Evolutionary conservation across 345 rosid species (phyloP), one percentile per base, ranked within the genome.

Genomic region (Heritiera littoralis): DNA sequence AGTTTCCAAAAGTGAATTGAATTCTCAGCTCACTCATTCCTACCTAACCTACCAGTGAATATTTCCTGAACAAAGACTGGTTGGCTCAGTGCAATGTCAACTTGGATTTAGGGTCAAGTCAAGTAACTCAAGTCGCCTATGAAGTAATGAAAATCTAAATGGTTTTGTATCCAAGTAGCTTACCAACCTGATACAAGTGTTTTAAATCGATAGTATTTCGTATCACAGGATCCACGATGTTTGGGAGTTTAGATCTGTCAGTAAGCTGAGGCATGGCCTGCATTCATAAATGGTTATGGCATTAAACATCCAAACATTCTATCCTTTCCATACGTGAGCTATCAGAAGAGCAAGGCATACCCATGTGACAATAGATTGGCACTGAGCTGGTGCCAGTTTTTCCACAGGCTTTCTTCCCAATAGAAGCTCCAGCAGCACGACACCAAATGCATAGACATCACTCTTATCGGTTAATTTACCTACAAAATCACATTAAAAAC

Each of bases 231-330:
- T 96, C 98, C 86, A 96, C 79, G 0, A 93, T 92, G 80, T 81
- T 86, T 45, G 99, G 98, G 82, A 96, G 94, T 78, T 87, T 89
- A 64, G 91, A 81, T 89, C 98, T 88, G 85, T 92, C 97, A 52
- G 97, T 93, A 20, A 96, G 98, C 84, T 92, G 95, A 85, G 99
- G 98, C 98, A 96, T 91, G 84, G 99, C 99, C 99, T 96, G 91
- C 82, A 79, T 71, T 84, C 73, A 79, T 32, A 46, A 67, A 60
- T 23, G 8, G 72, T 63, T 49, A 45, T 1, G 69, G 18, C 80
- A 83, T 77, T 78, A 65, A 68, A 23, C 61, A 52, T 12, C 0
- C 23, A 10, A 11, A 35, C 38, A 43, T 38, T 67, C 5, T 15
- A 54, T 48, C 61, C 30, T 40, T 59, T 18, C 38, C 38, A 35